Evolutionary conservation across 2,329 filamentous ascomycete genomes (phyloP).

Genomic region (Lasiodiplodia sp.): DNA sequence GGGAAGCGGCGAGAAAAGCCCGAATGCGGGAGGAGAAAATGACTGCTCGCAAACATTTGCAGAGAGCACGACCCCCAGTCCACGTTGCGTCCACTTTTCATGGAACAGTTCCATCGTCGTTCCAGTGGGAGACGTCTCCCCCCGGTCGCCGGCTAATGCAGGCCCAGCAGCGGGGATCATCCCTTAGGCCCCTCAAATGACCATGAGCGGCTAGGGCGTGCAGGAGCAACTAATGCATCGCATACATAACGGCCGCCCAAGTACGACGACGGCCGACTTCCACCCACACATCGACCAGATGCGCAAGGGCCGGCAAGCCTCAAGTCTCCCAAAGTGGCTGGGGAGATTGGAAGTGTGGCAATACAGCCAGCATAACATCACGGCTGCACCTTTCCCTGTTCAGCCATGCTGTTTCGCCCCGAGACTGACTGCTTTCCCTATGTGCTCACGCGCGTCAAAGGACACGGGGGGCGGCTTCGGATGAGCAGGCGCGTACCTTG

Average conservation of each 20-base stretch:
- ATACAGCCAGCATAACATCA: neutral
- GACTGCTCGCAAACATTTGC: constrained; percentile 8
- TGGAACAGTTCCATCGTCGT: constrained; percentile 17
- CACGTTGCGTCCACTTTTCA: constrained; percentile 6
- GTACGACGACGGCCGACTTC: neutral
- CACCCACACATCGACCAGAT: neutral
- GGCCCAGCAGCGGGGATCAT: constrained; percentile 10
- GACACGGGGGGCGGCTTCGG: neutral
- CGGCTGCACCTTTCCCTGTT: neutral
- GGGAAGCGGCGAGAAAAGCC: constrained; percentile 8
- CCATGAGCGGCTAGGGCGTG: neutral
- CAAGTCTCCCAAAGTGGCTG: neutral
- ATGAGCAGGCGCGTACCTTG: neutral
- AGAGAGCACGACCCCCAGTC: neutral
- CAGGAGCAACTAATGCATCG: constrained; percentile 8
- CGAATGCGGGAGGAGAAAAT: constrained; percentile 8
- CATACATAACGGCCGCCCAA: constrained; percentile 7
- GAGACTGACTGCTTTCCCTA: neutral
- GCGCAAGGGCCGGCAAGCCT: neutral
- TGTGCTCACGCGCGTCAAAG: neutral
- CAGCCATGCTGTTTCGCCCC: neutral
- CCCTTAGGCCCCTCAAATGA: neutral
- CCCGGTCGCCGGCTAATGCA: constrained; percentile 12
- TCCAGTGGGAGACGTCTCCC: neutral
- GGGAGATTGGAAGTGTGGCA: neutral